phyloP scores from a whole-genome alignment of 2,329 filamentous ascomycete genomes.

The Coniosporium tulheliwenetii region DNA sequence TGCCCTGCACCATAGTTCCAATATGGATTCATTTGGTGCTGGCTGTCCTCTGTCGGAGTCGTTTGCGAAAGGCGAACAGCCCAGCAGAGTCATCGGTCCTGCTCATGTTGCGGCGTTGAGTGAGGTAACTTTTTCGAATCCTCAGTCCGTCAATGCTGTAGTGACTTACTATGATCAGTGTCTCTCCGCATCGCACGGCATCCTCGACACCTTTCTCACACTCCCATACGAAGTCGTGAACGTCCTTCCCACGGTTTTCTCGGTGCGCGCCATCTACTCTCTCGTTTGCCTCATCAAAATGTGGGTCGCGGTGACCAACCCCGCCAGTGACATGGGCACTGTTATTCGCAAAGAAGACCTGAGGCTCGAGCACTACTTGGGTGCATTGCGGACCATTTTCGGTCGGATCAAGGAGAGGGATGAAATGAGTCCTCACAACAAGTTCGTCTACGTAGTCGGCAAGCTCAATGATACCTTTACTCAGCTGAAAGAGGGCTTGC shows the following conservation, averaged over 20 bases:
- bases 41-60: neutral
- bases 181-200: conserved; percentile 27
- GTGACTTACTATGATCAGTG: conserved; percentile 11
- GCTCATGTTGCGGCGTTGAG: conserved; percentile 30
- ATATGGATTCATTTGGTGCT: conserved; percentile 8
- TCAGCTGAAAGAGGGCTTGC: conserved; percentile 15
- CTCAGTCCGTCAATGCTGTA: too few species aligned
- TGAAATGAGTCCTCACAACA: conserved; percentile 22
- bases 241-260: conserved; percentile 23
- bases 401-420: conserved; percentile 6
- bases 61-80: conserved; percentile 9
- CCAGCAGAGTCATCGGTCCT: conserved; percentile 21
- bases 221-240: conserved; percentile 28
- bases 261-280: conserved; percentile 40
- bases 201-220: conserved; percentile 32
- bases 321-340: conserved; percentile 30
- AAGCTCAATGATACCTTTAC: conserved; percentile 29
- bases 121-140: conserved; percentile 8
- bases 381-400: conserved; percentile 28
- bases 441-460: conserved; percentile 30
- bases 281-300: conserved; percentile 44
- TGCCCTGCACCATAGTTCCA: conserved; percentile 28
- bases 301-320: conserved; percentile 37
- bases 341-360: conserved; percentile 32
- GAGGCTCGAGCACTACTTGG: conserved; percentile 30